Base-by-base conservation (phyloP, 2,329 filamentous ascomycete species). In the Pseudogymnoascus verrucosus region DNA sequence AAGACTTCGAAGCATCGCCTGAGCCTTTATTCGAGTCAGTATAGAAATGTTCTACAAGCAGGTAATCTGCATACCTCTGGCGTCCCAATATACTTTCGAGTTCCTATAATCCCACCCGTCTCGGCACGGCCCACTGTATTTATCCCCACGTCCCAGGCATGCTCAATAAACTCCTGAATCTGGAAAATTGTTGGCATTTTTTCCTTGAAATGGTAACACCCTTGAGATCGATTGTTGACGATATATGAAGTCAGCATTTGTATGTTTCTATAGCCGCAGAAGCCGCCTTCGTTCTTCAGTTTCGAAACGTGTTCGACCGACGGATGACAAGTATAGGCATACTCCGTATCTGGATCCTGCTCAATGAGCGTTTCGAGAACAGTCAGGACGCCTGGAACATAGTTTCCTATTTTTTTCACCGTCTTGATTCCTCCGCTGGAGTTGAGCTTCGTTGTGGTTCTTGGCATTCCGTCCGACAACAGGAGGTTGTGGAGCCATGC, bases 261-360 rank as follows among this genome's bases (percentile, higher is more conserved):
- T 34, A 96, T 96, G 71, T 96, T 98, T 42, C 93, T 84, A 73
- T 97, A 98, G 3, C 93, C 93, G 73, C 93, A 98, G 73, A 98
- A 98, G 5, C 91, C 90, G 21, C 92, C 86, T 77, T 96, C 93
- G 65, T 79, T 82, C n/a, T 82, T 83, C 62, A 96, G 80, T 71
- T 96, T 96, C 61, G 89, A 90, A 26, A 98, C 82, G 71, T 97
- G 93, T 60, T 86, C 81, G 0, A 91, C 89, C 59, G 81, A 80
- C 1, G 88, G 83, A 70, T 92, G 86, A 74, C 93, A 97, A 36
- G 96, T 79, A 70, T 92, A 96, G 5, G 90, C 90, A 67, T 84
- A 84, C 62, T 84, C 79, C 1, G 91, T 89, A 4, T 78, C 77
- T 6, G 76, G 72, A 69, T 89, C 90, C 63, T 88, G 80, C 42